These are phyloP conservation scores for Annulohypoxylon truncatum DNA, from an alignment of 2,329 filamentous ascomycete species.

Conservation along the genomic window DNA sequence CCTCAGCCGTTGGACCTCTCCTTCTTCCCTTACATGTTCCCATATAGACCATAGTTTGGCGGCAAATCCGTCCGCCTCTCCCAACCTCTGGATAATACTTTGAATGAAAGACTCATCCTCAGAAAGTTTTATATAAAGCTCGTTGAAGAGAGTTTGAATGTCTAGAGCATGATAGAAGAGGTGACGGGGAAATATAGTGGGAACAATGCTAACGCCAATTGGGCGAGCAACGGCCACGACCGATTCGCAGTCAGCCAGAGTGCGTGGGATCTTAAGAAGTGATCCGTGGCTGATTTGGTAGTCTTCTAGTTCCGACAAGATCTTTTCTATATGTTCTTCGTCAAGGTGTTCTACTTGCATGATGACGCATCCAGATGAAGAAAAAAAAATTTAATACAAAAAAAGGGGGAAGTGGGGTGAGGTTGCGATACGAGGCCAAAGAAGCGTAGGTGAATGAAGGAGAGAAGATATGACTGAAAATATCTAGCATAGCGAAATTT, in stretches of 20 bases:
- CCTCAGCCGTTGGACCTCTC: conserved; percentile 48
- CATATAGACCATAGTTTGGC: conserved; percentile 54
- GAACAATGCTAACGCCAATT: conserved; percentile 29
- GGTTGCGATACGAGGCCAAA: no score
- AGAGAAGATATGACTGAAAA: not conserved
- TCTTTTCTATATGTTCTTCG: conserved; percentile 21
- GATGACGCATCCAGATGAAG: not conserved
- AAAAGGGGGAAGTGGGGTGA: no score
- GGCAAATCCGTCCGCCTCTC: conserved; percentile 51
- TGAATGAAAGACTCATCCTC: conserved; percentile 54
- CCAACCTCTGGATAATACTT: conserved; percentile 47
- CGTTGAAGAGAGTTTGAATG: conserved; percentile 31
- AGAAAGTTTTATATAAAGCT: conserved; percentile 32
- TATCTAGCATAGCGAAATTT: not conserved
- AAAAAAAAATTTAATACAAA: no score
- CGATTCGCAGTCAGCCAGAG: conserved; percentile 12
- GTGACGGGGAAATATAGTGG: conserved; percentile 28
- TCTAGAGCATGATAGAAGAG: conserved; percentile 19
- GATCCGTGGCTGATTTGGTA: conserved; percentile 33
- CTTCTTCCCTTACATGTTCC: conserved; percentile 47
- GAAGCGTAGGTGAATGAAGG: no score
- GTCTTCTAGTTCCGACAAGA: conserved; percentile 33
- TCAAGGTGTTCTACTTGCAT: conserved; percentile 10
- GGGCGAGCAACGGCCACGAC: conserved; percentile 25
- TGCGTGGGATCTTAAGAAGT: conserved; percentile 28